A percentile compares a stretch with the other conserved stretches of the same genome.
These are phyloP conservation scores for Collybia nuda DNA, from an alignment of 768 basidiomycete genomes.

Conservation along the genomic window DNA sequence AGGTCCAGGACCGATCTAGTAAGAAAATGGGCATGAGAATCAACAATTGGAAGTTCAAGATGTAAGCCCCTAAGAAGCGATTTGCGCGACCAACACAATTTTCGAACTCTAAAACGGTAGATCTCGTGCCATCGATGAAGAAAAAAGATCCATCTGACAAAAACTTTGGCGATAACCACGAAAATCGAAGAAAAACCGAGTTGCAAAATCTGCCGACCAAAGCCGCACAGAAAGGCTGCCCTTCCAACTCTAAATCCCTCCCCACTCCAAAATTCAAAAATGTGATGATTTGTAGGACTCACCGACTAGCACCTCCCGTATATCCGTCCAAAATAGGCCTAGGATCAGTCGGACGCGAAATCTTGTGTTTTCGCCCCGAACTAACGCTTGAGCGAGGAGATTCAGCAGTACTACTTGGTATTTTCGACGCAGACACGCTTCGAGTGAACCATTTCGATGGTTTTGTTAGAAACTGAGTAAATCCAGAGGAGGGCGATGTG, in stretches of 20 bases:
- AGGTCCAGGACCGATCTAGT: constrained; percentile 68
- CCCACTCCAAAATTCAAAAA: constrained; percentile 1
- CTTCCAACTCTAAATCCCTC: not conserved
- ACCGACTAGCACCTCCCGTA: constrained; percentile 51
- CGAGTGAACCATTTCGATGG: constrained; percentile 74
- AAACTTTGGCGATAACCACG: too few species aligned
- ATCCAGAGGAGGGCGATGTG: constrained; percentile 61
- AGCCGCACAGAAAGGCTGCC: too few species aligned
- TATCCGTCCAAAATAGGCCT: constrained; percentile 69
- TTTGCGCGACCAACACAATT: too few species aligned
- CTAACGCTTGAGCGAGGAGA: constrained; percentile 50
- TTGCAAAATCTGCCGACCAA: not conserved
- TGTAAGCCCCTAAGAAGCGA: too few species aligned
- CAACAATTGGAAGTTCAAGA: not conserved
- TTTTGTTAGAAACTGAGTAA: constrained; percentile 64
- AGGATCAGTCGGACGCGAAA: constrained; percentile 82
- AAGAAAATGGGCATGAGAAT: not conserved
- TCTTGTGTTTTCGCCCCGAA: constrained; percentile 66
- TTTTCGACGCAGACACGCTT: constrained; percentile 53
- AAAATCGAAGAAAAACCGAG: too few species aligned
- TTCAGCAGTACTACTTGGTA: constrained; percentile 27
- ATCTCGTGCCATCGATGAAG: not conserved
- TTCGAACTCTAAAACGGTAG: not conserved
- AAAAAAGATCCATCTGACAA: too few species aligned
- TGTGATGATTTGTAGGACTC: constrained; percentile 24